Conservation (phyloP, 768 basidiomycete species). For the Amanita jacksonii region DNA sequence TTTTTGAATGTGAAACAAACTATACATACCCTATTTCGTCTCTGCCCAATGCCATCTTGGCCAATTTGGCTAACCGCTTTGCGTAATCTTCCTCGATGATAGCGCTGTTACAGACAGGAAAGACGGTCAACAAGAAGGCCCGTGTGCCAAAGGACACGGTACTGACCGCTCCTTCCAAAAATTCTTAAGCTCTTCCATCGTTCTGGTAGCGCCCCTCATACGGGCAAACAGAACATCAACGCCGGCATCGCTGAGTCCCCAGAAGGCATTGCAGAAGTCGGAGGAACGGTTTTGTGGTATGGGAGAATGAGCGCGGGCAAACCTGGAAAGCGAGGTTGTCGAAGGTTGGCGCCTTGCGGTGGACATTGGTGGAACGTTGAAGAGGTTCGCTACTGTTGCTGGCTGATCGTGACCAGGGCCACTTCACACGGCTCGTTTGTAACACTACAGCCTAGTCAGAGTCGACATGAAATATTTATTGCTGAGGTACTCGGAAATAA, state of each 20-base stretch:
- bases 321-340: slow-evolving; percentile 70
- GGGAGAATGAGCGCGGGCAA: slow-evolving; percentile 49
- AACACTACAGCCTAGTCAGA: too few relatives aligned
- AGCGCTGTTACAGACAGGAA: slow-evolving; percentile 39
- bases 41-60: slow-evolving; percentile 66
- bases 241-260: slow-evolving; percentile 81
- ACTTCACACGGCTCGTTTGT: not conserved
- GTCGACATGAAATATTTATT: too few relatives aligned
- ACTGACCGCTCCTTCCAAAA: slow-evolving; percentile 94
- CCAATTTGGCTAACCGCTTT: slow-evolving; percentile 69
- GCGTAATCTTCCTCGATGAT: slow-evolving; percentile 94
- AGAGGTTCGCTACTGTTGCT: too few relatives aligned
- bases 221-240: slow-evolving; percentile 87
- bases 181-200: slow-evolving; percentile 77
- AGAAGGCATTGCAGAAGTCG: slow-evolving; percentile 97
- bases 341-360: slow-evolving; percentile 67
- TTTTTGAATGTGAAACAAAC: not conserved
- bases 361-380: not conserved
- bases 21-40: slow-evolving; percentile 90
- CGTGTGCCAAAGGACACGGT: not conserved
- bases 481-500: too few relatives aligned
- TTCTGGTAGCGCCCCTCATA: slow-evolving; percentile 77
- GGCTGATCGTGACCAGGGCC: not conserved
- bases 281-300: slow-evolving; percentile 38
- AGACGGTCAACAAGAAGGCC: slow-evolving; percentile 1